Base-by-base conservation (phyloP, 495 filamentous ascomycete genomes). In the Neurospora sublineolata region DNA sequence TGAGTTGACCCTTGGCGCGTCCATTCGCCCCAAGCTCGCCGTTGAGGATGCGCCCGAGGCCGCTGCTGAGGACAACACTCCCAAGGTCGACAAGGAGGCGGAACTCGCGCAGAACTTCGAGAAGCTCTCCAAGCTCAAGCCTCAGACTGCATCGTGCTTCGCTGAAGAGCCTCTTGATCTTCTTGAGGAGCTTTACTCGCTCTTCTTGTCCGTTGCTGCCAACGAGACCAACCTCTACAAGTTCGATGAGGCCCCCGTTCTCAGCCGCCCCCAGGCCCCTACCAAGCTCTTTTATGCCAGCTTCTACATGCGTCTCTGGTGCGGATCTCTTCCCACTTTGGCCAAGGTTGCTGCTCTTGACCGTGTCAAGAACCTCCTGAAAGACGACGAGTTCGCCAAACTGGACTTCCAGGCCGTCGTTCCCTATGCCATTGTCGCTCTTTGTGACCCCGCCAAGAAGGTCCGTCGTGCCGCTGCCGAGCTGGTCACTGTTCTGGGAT, bases 221-320 rank as follows among this genome's bases (percentile, higher is more conserved):
- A 86, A 85, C 18, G 76, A 84, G 1, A 76, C 79, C 4, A 81
- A 85, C 67, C 75, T 93, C 3, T 79, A 86, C 12, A 76, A 79
- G 38, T 90, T 97, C 73, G 83, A 87, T 52, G 80, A 84, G 16
- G 77, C 89, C 8, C 84, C 87, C 18, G 81, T 90, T 44, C 83
- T 94, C 37, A 83, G 84, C 39, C 88, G 85, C 67, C 74, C 85
- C 7, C 77, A 82, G 33, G 89, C 87, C 0, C 79, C 83, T 18
- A 84, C 87, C 67, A 84, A 88, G 3, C 86, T 90, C 10, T 86
- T 93, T 44, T 91, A 90, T 71, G 77, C 94, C 76, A 91, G 90
- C 4, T 94, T 97, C 78, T 90, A 94, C 71, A 83, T 89, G 70
- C 85, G 88, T 44, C 85, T 93, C 23, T 92, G 93, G 87, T 92